Evolutionary conservation across 2,329 filamentous ascomycete species (phyloP).

Genomic region (Claviceps sp.): DNA sequence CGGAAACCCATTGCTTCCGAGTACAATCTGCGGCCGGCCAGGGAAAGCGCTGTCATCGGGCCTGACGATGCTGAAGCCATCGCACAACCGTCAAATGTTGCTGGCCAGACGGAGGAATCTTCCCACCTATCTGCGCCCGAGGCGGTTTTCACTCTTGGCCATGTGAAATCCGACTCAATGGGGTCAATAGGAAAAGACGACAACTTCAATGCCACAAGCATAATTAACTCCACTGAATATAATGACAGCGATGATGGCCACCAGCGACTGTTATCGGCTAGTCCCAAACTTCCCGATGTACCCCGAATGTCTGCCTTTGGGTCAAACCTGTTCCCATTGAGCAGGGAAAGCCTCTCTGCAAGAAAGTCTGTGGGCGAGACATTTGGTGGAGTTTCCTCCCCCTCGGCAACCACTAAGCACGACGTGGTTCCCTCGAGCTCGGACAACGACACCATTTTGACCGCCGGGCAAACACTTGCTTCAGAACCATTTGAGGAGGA

Average conservation of each 20-base stretch:
- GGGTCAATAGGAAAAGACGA: conserved; percentile 1
- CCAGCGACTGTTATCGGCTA: conserved; percentile 28
- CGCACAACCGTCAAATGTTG: conserved; percentile 53
- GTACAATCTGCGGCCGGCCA: not conserved
- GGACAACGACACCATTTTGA: not conserved
- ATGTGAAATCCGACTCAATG: not conserved
- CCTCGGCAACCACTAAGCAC: not conserved
- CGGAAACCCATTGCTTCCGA: not conserved
- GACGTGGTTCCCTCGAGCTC: not conserved
- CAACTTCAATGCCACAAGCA: not conserved
- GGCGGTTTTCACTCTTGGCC: conserved; percentile 18
- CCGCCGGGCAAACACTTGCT: not conserved
- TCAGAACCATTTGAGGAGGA: not conserved
- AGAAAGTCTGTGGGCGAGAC: not conserved
- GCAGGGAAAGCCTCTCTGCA: not conserved
- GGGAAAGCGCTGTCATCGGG: not conserved
- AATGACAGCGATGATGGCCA: not conserved
- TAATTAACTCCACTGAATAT: not conserved
- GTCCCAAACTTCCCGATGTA: conserved; percentile 44
- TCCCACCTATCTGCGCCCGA: conserved; percentile 44
- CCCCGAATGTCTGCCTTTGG: conserved; percentile 47
- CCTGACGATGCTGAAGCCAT: not conserved
- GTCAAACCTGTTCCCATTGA: conserved; percentile 38
- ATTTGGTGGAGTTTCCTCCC: not conserved
- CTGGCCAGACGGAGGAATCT: conserved; percentile 55